Percentiles rank a stretch among this genome's conserved stretches.
Conservation (phyloP, 2,329 filamentous ascomycete genomes). For the Akanthomyces uredinophilus region DNA sequence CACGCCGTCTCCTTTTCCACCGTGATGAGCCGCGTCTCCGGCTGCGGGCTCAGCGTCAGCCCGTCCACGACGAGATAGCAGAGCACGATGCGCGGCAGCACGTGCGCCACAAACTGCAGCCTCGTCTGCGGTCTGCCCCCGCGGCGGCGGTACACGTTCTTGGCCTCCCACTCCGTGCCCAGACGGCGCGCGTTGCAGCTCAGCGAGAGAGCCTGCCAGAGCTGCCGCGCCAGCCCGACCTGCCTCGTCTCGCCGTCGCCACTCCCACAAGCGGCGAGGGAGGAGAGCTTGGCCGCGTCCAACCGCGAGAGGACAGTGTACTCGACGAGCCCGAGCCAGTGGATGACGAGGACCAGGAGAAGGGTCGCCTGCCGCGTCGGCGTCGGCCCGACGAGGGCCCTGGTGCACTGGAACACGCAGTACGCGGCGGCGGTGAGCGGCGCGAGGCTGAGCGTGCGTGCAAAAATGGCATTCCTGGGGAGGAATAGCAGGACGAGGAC, state of each 20-base stretch:
- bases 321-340: neutral
- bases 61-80: conserved; percentile 8
- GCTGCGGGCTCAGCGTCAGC: neutral
- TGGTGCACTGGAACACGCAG: neutral
- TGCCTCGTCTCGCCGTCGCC: too few species aligned
- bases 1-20: conserved; percentile 8
- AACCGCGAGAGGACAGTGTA: neutral
- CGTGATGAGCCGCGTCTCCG: conserved; percentile 3
- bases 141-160: neutral
- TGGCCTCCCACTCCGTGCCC: conserved; percentile 9
- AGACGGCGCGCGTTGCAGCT: conserved; percentile 14
- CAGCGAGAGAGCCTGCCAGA: conserved; percentile 9
- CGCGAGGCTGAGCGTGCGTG: neutral
- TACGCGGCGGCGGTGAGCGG: neutral
- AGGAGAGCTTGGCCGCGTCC: neutral
- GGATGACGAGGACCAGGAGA: neutral
- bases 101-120: neutral
- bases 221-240: neutral
- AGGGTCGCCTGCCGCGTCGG: neutral
- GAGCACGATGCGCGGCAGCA: neutral
- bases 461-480: neutral
- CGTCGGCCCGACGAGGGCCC: neutral
- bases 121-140: neutral
- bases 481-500: neutral
- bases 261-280: too few species aligned